Percentiles rank a stretch among this genome's conserved stretches.
Evolutionary conservation across 331 rosid genomes (phyloP).

Genomic region (Dryas integrifolia): DNA sequence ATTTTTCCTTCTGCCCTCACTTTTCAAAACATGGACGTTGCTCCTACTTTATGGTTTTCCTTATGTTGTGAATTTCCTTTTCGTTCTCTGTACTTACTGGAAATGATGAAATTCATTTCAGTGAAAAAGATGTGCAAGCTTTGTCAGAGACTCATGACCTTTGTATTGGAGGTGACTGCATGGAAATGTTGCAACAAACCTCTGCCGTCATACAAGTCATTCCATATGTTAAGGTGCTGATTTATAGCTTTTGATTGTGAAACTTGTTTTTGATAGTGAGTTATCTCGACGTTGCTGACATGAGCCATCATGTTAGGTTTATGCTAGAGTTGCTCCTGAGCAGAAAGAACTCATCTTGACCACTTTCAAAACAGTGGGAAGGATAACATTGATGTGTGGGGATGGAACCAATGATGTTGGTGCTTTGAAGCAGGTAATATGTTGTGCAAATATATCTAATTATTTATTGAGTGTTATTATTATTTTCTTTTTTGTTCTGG

Average conservation of each 20-base stretch:
- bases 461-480: background rate
- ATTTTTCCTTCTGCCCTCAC: background rate
- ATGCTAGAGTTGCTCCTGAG: constrained; percentile 99
- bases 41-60: too few relatives aligned
- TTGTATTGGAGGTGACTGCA: constrained; percentile 97
- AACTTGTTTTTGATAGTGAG: constrained; percentile 15
- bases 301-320: constrained; percentile 55
- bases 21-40: background rate
- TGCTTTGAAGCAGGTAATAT: constrained; percentile 87
- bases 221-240: constrained; percentile 77
- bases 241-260: constrained; percentile 14
- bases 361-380: constrained; percentile 88
- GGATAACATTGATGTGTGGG: constrained; percentile 95
- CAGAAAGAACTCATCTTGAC: constrained; percentile 98
- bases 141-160: constrained; percentile 89
- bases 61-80: background rate
- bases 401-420: constrained; percentile 99
- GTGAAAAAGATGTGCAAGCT: constrained; percentile 74
- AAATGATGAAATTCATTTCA: constrained; percentile 30
- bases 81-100: constrained; percentile 11
- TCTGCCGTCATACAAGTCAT: constrained; percentile 68
- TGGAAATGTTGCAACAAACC: constrained; percentile 84
- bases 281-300: constrained; percentile 25
- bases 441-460: background rate
- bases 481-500: background rate